Base-by-base conservation (phyloP, 148 eudicot species). In the Heliosperma pusillum region DNA sequence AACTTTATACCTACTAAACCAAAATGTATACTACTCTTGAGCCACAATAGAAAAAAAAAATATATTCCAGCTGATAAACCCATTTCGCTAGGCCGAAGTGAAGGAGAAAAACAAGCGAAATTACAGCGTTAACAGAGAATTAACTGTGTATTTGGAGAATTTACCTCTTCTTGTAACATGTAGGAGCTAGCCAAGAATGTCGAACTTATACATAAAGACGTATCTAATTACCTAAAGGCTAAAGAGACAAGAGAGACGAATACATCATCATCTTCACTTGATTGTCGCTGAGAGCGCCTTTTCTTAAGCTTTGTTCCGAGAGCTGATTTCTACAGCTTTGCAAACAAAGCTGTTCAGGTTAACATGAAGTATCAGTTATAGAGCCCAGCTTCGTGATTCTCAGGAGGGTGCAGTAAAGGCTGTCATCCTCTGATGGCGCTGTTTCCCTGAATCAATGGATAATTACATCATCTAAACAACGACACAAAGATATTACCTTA, bases 351-450 rank as follows among this genome's bases (percentile, higher is more conserved):
- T 24, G 42, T 59, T 22, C 64, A 7, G 64, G 11, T 59, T 11
- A 59, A 21, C 25, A 21, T 22, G 64, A 59, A 8, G 26, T 10
- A 19, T 36, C 69, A 19, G 74, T 45, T 2, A 36, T 45, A 27
- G 81, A 73, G 17, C 59, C 50, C 40, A 17, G 42, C 64, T 27
- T 67, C 26, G 11, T 73, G 53, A 47, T 50, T 79, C 74, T 77
- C 25, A 74, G 71, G 66, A 79, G 62, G 19, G 78, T 26, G 19
- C 57, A 53, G 45, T 33, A 65, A 17, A 70, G 71, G 71, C 15
- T 33, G 10, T 77, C 52, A 19, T 67, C 74, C 33, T 40, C 75
- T 19, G 78, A 59, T 2, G 36, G 66, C 30, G 10, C 55, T 25
- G 69, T 67, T 45, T 17, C 61, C 24, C 81, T 79, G 77, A 68